Evolutionary conservation across 805 yeast species (phyloP).

Genomic region (Danielia oregonensis): DNA sequence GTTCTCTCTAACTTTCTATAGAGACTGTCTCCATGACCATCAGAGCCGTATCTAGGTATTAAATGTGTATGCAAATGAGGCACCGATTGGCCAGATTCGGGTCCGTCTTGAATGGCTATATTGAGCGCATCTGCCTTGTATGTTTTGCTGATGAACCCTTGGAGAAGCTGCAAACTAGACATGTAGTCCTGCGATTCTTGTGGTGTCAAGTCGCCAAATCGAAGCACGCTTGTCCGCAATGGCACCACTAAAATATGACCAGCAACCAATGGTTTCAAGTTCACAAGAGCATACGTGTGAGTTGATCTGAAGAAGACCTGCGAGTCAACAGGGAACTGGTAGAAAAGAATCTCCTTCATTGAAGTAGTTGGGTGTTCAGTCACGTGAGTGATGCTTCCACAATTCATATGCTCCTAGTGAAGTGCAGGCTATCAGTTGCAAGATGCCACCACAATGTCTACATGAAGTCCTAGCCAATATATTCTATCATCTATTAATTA

Average conservation of each 20-base stretch:
- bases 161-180: conserved; percentile 65
- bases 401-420: no score
- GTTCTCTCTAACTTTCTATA: conserved; percentile 59
- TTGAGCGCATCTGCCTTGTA: conserved; percentile 83
- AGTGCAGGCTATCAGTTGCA: no score
- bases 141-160: conserved; percentile 58
- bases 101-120: conserved; percentile 94
- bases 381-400: no score
- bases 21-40: conserved; percentile 56
- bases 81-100: conserved; percentile 92
- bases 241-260: conserved; percentile 92
- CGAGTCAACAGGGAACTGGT: conserved; percentile 50
- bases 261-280: conserved; percentile 85
- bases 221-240: conserved; percentile 51
- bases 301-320: conserved; percentile 60
- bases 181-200: conserved; percentile 81
- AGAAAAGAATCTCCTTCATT: conserved; percentile 26
- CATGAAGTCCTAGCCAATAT: no score
- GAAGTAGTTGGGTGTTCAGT: no score
- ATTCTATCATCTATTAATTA: no score
- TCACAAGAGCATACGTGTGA: conserved; percentile 80
- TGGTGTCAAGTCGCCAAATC: conserved; percentile 64
- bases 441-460: no score
- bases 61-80: conserved; percentile 94
- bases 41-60: conserved; percentile 72